Conservation (phyloP, 805 yeast species). For the Saccharomycopsis capsularis region DNA sequence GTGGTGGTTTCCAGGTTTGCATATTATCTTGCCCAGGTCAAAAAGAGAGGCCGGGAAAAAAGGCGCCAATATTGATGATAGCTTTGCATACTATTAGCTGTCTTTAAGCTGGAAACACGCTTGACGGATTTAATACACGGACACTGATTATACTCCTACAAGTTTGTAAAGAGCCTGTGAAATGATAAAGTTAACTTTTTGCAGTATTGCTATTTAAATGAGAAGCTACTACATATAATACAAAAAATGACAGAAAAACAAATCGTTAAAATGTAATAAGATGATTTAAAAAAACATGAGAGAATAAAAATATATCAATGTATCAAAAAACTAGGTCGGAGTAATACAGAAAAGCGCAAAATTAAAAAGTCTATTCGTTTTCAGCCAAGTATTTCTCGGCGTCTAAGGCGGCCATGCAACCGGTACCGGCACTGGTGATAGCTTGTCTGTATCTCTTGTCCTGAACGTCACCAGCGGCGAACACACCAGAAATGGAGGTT, state of each 20-base stretch:
- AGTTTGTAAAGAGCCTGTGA: too few relatives aligned
- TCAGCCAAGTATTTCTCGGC: slow-evolving; percentile 80
- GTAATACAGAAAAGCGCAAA: too few relatives aligned
- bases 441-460: slow-evolving; percentile 98
- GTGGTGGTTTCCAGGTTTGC: slow-evolving; percentile 3
- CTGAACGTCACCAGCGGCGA: slow-evolving; percentile 99
- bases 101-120: neutral
- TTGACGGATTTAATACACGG: neutral
- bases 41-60: neutral
- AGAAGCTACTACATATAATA: too few relatives aligned
- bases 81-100: neutral
- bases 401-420: slow-evolving; percentile 98
- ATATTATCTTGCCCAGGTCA: slow-evolving; percentile 6
- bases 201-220: too few relatives aligned
- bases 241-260: too few relatives aligned
- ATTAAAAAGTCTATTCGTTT: neutral
- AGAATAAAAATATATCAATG: neutral
- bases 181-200: too few relatives aligned
- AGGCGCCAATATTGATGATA: neutral
- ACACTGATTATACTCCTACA: too few relatives aligned
- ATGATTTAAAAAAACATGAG: neutral
- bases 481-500: slow-evolving; percentile 85
- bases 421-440: slow-evolving; percentile 98
- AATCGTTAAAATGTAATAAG: too few relatives aligned
- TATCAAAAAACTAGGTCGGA: too few relatives aligned